A percentile compares a stretch with the other conserved stretches of the same genome.
Evolutionary conservation across 176 grass and related monocot species (phyloP).

Genomic region (Lolium rigidum): DNA sequence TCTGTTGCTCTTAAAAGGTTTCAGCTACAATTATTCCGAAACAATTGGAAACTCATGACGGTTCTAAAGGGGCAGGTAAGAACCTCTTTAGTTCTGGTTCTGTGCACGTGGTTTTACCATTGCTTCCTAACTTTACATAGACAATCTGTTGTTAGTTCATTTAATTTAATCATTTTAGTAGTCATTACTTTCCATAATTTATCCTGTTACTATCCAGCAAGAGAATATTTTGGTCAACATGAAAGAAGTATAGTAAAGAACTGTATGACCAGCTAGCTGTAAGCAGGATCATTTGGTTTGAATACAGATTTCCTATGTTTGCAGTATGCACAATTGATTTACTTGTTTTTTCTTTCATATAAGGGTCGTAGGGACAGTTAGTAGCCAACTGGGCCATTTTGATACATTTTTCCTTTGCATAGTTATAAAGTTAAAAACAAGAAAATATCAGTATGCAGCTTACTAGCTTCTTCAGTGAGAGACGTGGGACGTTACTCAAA

Average conservation of each 20-base stretch:
- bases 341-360: neutral
- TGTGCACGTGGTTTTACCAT: constrained; percentile 2
- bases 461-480: neutral
- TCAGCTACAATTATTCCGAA: constrained; percentile 66
- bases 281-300: constrained; percentile 35
- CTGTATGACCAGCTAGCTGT: constrained; percentile 35
- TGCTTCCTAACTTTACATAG: constrained; percentile 26
- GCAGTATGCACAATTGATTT: neutral
- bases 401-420: constrained; percentile 30
- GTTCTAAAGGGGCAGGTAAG: constrained; percentile 89
- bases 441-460: constrained; percentile 24
- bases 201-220: neutral
- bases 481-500: neutral
- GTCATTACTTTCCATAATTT: constrained; percentile 25
- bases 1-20: constrained; percentile 84
- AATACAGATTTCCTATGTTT: constrained; percentile 15
- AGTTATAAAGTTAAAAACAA: constrained; percentile 47
- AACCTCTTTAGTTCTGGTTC: constrained; percentile 11
- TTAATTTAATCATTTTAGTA: constrained; percentile 20
- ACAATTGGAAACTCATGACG: constrained; percentile 77
- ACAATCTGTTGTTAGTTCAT: constrained; percentile 3
- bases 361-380: neutral
- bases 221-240: constrained; percentile 33
- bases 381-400: constrained; percentile 4
- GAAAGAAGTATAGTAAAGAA: constrained; percentile 33